Evolutionary conservation across 2,329 filamentous ascomycete species (phyloP), one percentile per base, ranked within the genome.

Genomic region (Colletotrichum destructivum): DNA sequence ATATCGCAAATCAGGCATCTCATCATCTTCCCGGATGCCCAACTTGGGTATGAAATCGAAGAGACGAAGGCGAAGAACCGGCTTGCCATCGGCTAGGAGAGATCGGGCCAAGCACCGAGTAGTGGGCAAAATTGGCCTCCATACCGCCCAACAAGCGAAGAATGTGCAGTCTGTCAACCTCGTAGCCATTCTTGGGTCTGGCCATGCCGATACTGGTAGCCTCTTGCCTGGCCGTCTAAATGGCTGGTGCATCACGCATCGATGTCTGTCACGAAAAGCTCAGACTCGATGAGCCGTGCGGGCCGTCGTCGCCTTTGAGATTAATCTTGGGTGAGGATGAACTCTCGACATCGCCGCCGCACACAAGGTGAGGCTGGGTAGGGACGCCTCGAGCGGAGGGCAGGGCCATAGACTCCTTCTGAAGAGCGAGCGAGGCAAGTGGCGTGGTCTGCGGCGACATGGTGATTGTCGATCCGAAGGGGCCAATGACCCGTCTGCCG

Each of bases 221-320:
- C 49, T 63, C 59, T 57, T 73, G 65, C 23, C 64, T 42, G 35
- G 35, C 35, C 26, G 8, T 70, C 55, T 21, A 44, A 35, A 46
- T 74, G 62, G 21, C 57, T 61, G 8, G 69, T 74, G 44, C 52
- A 74, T 16, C 62, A 18, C 12, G 70, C 61, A 40, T 87, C 69
- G 44, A 68, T 63, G 59, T 68, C 73, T 6, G 67, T 56, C 54
- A 54, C 44, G 21, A n/a, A 49, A 18, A 44, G 26, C 26, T 61
- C 57, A 3, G 62, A 35, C 46, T 66, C 38, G 16, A 42, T 38
- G 40, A 54, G 44, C 16, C 55, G 52, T 46, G 47, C 46, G 35
- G 56, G 16, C n/a, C 56, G 40, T 66, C 8, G 49, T 66, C 8
- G 38, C n/a, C n/a, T 12, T 11, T 2, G 11, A 5, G 16, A 18